Conservation (phyloP, 2,329 filamentous ascomycete genomes). For the Pseudogymnoascus sp. region DNA sequence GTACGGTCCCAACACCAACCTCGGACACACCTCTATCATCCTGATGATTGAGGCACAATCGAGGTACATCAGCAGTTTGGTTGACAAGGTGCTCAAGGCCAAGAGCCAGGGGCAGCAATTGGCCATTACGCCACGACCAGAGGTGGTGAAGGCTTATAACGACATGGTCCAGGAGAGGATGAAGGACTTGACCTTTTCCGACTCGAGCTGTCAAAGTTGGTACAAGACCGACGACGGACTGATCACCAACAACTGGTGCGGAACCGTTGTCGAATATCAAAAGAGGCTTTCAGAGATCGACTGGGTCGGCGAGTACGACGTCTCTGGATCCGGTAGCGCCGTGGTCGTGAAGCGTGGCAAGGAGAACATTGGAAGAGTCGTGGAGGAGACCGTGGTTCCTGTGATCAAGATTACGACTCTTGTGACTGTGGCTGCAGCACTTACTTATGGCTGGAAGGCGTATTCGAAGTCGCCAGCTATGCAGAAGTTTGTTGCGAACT, state of each 20-base stretch:
- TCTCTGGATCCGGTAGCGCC: slow-evolving; percentile 25
- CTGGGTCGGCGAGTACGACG: slow-evolving; percentile 36
- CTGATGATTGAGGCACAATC: slow-evolving; percentile 54
- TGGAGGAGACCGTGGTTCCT: slow-evolving; percentile 30
- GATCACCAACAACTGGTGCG: slow-evolving; percentile 50
- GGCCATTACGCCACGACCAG: slow-evolving; percentile 36
- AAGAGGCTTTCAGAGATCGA: slow-evolving; percentile 34
- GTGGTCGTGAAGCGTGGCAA: slow-evolving; percentile 22
- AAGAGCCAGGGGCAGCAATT: slow-evolving; percentile 33
- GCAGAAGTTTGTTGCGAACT: background rate
- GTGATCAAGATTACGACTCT: slow-evolving; percentile 15
- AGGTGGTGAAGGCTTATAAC: slow-evolving; percentile 37
- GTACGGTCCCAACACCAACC: slow-evolving; percentile 46
- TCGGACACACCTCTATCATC: slow-evolving; percentile 48
- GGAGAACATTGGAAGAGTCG: slow-evolving; percentile 27
- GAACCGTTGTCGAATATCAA: slow-evolving; percentile 49
- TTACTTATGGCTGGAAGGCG: background rate
- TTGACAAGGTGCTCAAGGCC: slow-evolving; percentile 40
- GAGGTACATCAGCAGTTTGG: slow-evolving; percentile 43
- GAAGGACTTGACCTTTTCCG: slow-evolving; percentile 40
- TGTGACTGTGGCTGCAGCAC: background rate
- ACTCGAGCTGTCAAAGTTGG: slow-evolving; percentile 46
- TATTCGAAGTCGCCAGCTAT: background rate
- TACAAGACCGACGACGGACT: slow-evolving; percentile 46
- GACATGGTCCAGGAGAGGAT: slow-evolving; percentile 37